Evolutionary conservation across 257 asterid species (phyloP), one percentile per base, ranked within the genome.

Genomic region (Paulownia fortunei): DNA sequence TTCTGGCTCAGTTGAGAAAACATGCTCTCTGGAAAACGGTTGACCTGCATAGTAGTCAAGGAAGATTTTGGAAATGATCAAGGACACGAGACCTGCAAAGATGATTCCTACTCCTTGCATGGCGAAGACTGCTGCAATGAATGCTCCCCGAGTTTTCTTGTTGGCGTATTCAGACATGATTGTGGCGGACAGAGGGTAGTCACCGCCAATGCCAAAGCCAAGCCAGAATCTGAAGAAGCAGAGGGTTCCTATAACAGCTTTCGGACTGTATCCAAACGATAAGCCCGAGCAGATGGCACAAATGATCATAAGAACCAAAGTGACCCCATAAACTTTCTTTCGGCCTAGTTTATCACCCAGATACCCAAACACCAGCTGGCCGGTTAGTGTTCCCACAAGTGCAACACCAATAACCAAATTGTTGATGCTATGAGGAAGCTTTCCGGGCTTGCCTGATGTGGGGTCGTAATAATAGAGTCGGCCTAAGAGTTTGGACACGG

Each of bases 91-190:
- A 0, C 86, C 88, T 0, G 88, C 88, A 44, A 82, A 82, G 41
- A 84, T 64, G 72, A 84, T 84, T 23, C 87, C 88, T 0, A 84
- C 84, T 0, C 88, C 88, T 30, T 84, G 88, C 88, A 84, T 84
- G 0, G 88, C 86, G 8, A 84, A 84, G 5, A 84, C 88, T 0
- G 88, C 88, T 0, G 84, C 88, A 1, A 84, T 84, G 37, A 81
- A 84, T 5, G 83, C 81, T 34, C 87, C 84, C 12, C 87, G 84
- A 3, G 84, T 83, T n/a, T 77, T 83, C 70, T 73, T 81, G 59
- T 84, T 84, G 16, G 85, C 85, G 46, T 84, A 81, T 12, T 84
- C 87, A 0, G 85, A 77, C 85, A 84, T 84, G 75, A 84, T 84
- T 1, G 85, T 84, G 73, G 85, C 85, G 12, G 85, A 84, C 63